Evolutionary conservation across 2,329 filamentous ascomycete species (phyloP), one percentile per base, ranked within the genome.

Genomic region (Penicillium sp.): DNA sequence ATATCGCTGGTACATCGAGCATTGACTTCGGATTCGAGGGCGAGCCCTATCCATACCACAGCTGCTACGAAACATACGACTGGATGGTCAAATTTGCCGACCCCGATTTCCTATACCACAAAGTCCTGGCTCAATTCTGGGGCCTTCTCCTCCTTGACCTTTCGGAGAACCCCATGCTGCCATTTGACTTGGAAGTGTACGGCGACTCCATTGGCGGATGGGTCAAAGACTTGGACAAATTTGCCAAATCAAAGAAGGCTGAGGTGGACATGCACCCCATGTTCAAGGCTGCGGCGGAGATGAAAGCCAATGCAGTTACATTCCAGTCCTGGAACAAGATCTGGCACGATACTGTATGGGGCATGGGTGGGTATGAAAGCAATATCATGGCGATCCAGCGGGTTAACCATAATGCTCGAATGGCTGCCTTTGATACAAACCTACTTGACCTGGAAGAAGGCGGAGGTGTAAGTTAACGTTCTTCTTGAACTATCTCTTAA

Each of bases 41-140:
- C 43, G 78, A 82, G 8, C 74, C 78, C 11, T 88, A 83, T 66
- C 90, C 92, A 0, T 85, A 87, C 50, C 87, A 92, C 73, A 92
- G 89, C 58, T 94, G 89, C 74, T 95, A 96, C 74, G 93, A 97
- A 69, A 95, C 86, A 52, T 92, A 89, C 65, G 88, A 92, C 43
- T 93, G 91, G 87, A 90, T 97, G 82, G 80, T 86, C 26, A 82
- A 81, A 37, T 85, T 89, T 57, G 87, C 89, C 22, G 94, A 99
- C 70, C 91, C 91, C 0, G 87, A 83, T 1, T 96, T 96, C 68
- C 74, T 81, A 11, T 94, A 96, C 69, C 94, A 97, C 76, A 83
- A 81, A 39, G 76, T 89, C 6, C 82, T 97, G 57, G 90, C 85
- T 11, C 86, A 97, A 73, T 79, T 97, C 39, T 87, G 90, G 74